Evolutionary conservation across 169 alveolate genomes (phyloP), one percentile per base, ranked within the genome.

Genomic region (Cryptosporidium ubiquitum): DNA sequence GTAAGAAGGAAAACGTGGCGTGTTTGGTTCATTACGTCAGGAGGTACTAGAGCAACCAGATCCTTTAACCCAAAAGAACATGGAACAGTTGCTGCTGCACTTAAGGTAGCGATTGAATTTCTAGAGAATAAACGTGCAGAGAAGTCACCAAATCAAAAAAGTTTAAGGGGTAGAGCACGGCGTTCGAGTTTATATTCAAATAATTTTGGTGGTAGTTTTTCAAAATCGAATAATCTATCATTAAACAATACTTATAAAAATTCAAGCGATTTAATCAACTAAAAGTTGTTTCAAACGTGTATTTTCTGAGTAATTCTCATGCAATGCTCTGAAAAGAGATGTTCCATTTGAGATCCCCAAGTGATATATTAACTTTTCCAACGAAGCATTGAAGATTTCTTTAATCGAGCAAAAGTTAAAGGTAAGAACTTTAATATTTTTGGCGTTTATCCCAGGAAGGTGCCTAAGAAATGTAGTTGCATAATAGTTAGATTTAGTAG

Each of bases 51-150:
- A 40, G 89, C 89, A 16, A 79, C 89, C 23, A 79, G 89, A 61
- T 79, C 89, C 2, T 79, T 79, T 79, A 79, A 79, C 49, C 89
- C 89, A 9, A 79, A 79, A 49, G 89, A 79, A 40, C 89, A 79
- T 64, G 89, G 89, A 47, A 79, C 89, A 29, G 89, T 79, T 37
- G 89, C 89, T 10, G 75, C 89, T n/a, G 89, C 89, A 14, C 66
- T 79, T 3, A 79, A 79, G 39, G 71, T 73, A 23, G 89, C 89
- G 14, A 79, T 79, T 10, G 89, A 79, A 44, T 79, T 79, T 79
- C 68, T 79, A 5, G 89, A 79, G 61, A 44, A 79, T 10, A 79
- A 79, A 44, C 73, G 89, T 42, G 89, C 89, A 79, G 89, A 79
- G 64, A 79, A 58, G 58, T 61, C 68, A 16, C 79, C 31, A 1